phyloP scores from a whole-genome alignment of 2,329 filamentous ascomycete genomes.

The Helotiales sp. region DNA sequence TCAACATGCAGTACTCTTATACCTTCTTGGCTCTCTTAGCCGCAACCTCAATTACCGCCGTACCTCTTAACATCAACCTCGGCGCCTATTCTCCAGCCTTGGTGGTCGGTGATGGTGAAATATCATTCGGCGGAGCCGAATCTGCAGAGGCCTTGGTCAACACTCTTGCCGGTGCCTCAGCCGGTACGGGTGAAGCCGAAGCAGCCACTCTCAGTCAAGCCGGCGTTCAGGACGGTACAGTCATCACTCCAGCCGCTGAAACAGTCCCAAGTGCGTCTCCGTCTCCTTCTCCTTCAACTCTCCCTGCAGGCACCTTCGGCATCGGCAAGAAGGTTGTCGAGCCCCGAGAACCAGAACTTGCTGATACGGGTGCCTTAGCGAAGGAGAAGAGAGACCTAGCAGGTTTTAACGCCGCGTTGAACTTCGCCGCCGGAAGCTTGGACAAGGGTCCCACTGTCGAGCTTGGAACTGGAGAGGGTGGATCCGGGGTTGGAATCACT shows the following conservation, averaged over 20 bases:
- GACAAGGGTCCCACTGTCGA: slow-evolving; percentile 48
- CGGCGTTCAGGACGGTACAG: background rate
- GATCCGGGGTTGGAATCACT: slow-evolving; percentile 38
- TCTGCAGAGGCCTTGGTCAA: slow-evolving; percentile 42
- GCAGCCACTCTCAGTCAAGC: slow-evolving; percentile 6
- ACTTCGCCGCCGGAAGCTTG: slow-evolving; percentile 46
- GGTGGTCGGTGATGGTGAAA: slow-evolving; percentile 54
- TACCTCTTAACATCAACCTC: slow-evolving; percentile 52
- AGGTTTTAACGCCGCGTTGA: slow-evolving; percentile 49
- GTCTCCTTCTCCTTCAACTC: slow-evolving; percentile 1
- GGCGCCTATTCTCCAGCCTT: slow-evolving; percentile 50
- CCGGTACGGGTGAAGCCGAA: slow-evolving; percentile 19
- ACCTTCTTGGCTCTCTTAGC: slow-evolving; percentile 19
- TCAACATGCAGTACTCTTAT: slow-evolving; percentile 24
- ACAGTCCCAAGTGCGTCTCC: slow-evolving; percentile 4
- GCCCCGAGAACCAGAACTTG: slow-evolving; percentile 13
- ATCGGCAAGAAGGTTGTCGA: slow-evolving; percentile 17
- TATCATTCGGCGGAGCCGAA: slow-evolving; percentile 44
- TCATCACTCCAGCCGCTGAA: slow-evolving; percentile 1
- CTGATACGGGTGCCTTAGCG: slow-evolving; percentile 16
- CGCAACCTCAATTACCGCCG: slow-evolving; percentile 35
- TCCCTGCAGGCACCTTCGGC: slow-evolving; percentile 11
- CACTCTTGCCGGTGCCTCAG: slow-evolving; percentile 43
- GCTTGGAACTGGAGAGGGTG: slow-evolving; percentile 45
- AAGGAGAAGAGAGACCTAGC: slow-evolving; percentile 46